Base-by-base conservation (phyloP, 2,329 filamentous ascomycete genomes). In the Pseudopyricularia javanii region DNA sequence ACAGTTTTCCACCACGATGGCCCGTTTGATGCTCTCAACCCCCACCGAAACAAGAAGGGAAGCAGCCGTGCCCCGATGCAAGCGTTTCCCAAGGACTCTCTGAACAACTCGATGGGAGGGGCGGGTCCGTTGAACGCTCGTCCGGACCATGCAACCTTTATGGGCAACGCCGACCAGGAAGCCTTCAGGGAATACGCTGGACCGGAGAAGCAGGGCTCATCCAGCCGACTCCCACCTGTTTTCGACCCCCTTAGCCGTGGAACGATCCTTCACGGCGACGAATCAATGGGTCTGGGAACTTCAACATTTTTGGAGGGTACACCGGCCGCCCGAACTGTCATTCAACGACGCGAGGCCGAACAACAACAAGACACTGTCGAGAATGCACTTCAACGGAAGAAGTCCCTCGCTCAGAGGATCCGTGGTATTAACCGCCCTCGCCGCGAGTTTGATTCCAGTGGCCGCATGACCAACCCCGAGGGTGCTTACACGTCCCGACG, bases 1-100 rank as follows among this genome's bases (percentile, higher is more conserved):
- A 9, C 62, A 95, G 90, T 95, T 59, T 95, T 97, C 70, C 93
- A 98, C 63, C 93, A 98, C 64, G 93, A 97, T 63, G 93, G 93
- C 1, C 93, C 93, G 4, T 98, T 96, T 62, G 93, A 98, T 68
- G 93, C 93, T 20, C 88, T 93, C 66, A 95, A 95, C 67, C 90
- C 93, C 4, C 87, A 95, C 66, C 88, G 93, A 58, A 98, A 97
- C 68, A 83, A 88, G 54, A 86, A 87, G 63, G 88, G 84, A 61
- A 83, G 85, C 62, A 82, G 84, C 55, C 83, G 86, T 53, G 90
- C 93, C 7, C 93, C 93, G 1, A 96, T 98, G 89, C 85, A 95
- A 66, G 93, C 93, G 2, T 98, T 97, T 68, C 89, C 93, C 22
- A 88, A 88, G 62, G 89, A 87, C 61, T 96, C 90, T 1, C 79